Conservation (phyloP, 2,329 filamentous ascomycete genomes). For the Cercospora beticola region DNA sequence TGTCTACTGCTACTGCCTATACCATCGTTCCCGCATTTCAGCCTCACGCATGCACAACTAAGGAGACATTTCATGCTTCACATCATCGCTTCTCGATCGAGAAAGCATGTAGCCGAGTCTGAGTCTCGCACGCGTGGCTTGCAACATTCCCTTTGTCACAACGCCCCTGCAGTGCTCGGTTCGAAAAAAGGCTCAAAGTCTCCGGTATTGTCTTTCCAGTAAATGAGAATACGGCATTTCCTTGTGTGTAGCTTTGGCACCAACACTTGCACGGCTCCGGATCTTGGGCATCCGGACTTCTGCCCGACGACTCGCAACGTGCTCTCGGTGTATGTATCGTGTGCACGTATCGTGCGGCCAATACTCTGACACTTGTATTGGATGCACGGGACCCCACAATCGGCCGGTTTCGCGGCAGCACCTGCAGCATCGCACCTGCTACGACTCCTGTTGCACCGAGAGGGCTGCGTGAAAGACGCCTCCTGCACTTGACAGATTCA, state of each 20-base stretch:
- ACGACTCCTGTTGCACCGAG: not conserved
- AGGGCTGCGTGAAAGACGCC: not conserved
- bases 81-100: not conserved
- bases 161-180: not conserved
- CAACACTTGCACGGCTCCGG: not conserved
- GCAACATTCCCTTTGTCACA: not conserved
- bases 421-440: not conserved
- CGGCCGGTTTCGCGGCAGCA: not conserved
- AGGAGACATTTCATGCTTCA: not conserved
- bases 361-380: constrained; percentile 1
- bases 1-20: not conserved
- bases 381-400: constrained; percentile 1
- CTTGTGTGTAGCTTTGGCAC: not conserved
- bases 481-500: constrained; percentile 2
- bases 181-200: not conserved
- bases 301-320: not conserved
- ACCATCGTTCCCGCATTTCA: not conserved
- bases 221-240: not conserved
- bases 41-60: not conserved
- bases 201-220: not conserved
- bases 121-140: not conserved
- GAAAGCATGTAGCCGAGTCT: not conserved
- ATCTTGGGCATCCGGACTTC: not conserved
- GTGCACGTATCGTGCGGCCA: not conserved
- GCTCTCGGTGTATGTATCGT: not conserved